Base-by-base conservation (phyloP, 148 eudicot genomes). In the Silene latifolia region DNA sequence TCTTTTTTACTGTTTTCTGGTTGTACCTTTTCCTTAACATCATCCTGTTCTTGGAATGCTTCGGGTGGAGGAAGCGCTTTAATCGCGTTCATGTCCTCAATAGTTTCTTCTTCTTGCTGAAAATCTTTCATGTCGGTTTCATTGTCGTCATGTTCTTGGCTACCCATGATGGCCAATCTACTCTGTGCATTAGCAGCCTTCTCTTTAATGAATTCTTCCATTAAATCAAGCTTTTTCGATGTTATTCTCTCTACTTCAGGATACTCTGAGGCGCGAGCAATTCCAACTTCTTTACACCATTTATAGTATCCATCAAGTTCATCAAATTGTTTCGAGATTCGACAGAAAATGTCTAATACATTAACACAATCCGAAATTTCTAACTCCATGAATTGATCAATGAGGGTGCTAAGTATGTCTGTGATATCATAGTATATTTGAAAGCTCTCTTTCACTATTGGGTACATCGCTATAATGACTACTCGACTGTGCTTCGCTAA, bases 1-100 rank as follows among this genome's bases (percentile, higher is more conserved):
- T 81, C 75, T 12, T 66, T 74, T 56, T 61, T 73, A 18, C 4
- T 51, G 56, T 51, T 51, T 14, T 51, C 56, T 4, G 56, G 56
- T 14, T 51, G 8, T 51, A 51, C 56, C 13, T 24, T 20, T 68
- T 51, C 80, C 29, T 27, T 27, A 27, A 27, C 5, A 4, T 32
- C 35, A 4, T 32, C 66, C n/a, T 79, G 77, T 46, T 72, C 84
- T 1, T 64, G 42, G 48, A 83, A 78, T 8, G 74, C 87, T 82
- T 87, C 90, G 4, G 87, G 85, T 0, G 95, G 81, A 18, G 95
- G 95, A 58, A 91, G 85, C 17, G 93, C 93, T 71, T 88, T 91
- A 42, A 93, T 83, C 9, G 67, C n/a, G 65, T 88, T 89, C 85
- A 88, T 81, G 69, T 89, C 94, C 59, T 82, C 87, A 47, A 82